Base-by-base conservation (phyloP, 331 rosid species). In the Quercus phellos region DNA sequence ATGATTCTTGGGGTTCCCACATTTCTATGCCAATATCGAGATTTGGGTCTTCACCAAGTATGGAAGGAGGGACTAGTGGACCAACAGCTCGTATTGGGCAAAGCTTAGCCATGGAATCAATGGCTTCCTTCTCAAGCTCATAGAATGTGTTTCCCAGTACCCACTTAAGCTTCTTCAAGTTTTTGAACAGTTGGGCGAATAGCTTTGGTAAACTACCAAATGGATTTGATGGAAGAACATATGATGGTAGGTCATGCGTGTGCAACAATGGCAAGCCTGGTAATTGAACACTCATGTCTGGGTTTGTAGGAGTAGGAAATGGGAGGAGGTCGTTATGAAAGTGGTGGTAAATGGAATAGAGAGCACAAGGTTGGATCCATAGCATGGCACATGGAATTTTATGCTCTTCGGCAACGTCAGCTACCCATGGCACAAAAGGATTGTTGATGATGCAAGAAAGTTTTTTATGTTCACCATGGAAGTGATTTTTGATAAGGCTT, bases 301-400 rank as follows among this genome's bases (percentile, higher is more conserved):
- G 84, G 63, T 72, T 60, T 18, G 53, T 18, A 0, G 11, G 77
- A 6, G 84, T 80, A 1, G 89, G 87, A 32, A 88, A 83, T 1
- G 54, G 9, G 82, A 75, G 61, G 9, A 80, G 42, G 0, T 88
- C 74, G 27, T 78, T 85, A 73, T 61, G 76, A 87, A 85, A 88
- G 42, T 74, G 84, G 72, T 78, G 80, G 77, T 88, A 88, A 1
- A 85, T 83, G 59, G 87, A 76, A 32, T 43, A 85, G 68, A 88
- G 89, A 29, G 87, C 82, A 19, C 86, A 85, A 6, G 91, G 91
- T 53, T 88, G 91, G 22, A 88, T 88, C 91, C 91, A 88, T 6
- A 85, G 87, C 63, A 88, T 85, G 7, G 87, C 86, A 18, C 87
- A 85, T 1, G 91, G 91, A 77, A 88, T 83, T 5, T 68, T 51